phyloP scores from a whole-genome alignment of 306 rosid species.

The Spatholobus suberectus region DNA sequence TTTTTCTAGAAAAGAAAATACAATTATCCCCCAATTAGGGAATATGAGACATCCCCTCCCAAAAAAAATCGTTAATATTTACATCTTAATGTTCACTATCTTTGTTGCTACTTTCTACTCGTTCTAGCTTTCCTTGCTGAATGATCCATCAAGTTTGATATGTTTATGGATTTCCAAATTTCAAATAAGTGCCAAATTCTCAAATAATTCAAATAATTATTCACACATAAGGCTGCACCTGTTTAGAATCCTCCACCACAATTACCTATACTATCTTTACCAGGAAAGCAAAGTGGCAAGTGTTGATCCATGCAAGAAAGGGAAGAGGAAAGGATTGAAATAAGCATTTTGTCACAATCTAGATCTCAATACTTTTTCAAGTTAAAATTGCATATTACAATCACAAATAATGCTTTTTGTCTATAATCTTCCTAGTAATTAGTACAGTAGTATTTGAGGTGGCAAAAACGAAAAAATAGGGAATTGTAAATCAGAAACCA shows the following conservation, averaged over 20 bases:
- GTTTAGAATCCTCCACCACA: not conserved
- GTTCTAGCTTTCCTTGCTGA: not conserved
- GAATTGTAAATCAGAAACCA: conserved; percentile 43
- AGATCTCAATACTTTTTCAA: conserved; percentile 24
- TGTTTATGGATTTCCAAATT: not conserved
- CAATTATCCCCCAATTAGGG: not conserved
- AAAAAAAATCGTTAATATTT: not conserved
- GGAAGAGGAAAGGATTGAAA: not conserved
- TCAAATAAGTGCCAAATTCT: not conserved
- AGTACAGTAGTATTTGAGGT: conserved; percentile 45
- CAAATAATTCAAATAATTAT: not conserved
- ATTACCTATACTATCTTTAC: not conserved
- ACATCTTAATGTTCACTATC: not conserved
- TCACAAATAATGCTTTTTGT: conserved; percentile 22
- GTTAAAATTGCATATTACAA: conserved; percentile 34
- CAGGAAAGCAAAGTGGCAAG: not conserved
- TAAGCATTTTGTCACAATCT: not conserved
- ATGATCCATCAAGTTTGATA: not conserved
- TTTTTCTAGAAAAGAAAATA: not conserved
- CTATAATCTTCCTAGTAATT: conserved; percentile 42
- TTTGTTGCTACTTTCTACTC: not conserved
- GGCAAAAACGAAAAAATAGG: conserved; percentile 45
- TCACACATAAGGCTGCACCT: not conserved
- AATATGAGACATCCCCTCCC: not conserved
- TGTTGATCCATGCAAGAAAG: not conserved